These are phyloP conservation scores for Blastomyces gilchristii DNA, from an alignment of 2,329 filamentous ascomycete species.

Conservation along the genomic window DNA sequence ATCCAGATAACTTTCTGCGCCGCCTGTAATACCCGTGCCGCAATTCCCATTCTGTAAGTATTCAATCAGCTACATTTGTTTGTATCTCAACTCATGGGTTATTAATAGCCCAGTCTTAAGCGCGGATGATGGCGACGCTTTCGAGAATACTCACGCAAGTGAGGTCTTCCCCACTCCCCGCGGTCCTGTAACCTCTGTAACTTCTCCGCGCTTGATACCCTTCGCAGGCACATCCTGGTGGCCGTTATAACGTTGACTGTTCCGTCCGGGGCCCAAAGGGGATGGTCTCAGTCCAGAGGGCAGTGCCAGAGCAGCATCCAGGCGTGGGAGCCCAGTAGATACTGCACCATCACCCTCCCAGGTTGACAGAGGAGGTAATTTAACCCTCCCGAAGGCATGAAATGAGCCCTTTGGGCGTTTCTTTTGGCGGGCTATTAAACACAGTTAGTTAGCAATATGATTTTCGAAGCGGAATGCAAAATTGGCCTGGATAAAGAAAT, in stretches of 20 bases:
- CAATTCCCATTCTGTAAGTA: slow-evolving; percentile 54
- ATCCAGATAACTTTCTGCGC: slow-evolving; percentile 67
- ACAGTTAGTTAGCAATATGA: slow-evolving; percentile 1
- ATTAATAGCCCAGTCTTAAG: neutral
- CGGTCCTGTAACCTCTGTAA: slow-evolving; percentile 82
- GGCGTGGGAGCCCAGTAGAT: slow-evolving; percentile 45
- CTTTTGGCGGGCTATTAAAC: neutral
- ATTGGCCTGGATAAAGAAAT: neutral
- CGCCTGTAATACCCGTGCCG: slow-evolving; percentile 51
- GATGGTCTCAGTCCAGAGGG: neutral
- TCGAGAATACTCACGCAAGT: slow-evolving; percentile 53
- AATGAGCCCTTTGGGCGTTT: neutral
- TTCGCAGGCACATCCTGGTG: slow-evolving; percentile 23
- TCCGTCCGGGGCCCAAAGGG: neutral
- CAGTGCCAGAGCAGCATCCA: slow-evolving; percentile 36
- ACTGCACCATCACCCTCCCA: slow-evolving; percentile 26
- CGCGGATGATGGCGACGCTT: neutral
- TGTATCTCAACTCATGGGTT: neutral
- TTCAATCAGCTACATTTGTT: neutral
- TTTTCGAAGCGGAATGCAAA: neutral
- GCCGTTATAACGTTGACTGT: slow-evolving; percentile 3
- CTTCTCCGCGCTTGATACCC: slow-evolving; percentile 63
- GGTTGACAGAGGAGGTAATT: neutral
- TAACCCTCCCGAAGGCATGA: neutral
- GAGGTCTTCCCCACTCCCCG: slow-evolving; percentile 77